A percentile compares a stretch with the other conserved stretches of the same genome.
These are phyloP conservation scores for Eutypella sp. DNA, from an alignment of 2,329 filamentous ascomycete species.

Conservation along the genomic window DNA sequence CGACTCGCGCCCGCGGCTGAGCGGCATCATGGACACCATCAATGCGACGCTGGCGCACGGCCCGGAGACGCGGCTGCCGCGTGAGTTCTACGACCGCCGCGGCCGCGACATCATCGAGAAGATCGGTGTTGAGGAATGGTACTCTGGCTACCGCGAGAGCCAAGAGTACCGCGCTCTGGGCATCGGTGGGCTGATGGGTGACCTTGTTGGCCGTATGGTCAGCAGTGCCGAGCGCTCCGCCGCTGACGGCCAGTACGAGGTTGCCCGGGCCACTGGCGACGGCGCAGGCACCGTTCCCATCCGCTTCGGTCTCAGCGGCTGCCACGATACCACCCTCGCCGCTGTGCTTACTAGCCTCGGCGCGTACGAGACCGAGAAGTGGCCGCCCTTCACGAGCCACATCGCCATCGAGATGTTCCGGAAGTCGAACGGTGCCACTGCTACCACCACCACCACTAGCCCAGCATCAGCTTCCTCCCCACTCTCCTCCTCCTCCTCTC, in stretches of 20 bases:
- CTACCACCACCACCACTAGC: slow-evolving; percentile 3
- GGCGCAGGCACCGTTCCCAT: slow-evolving; percentile 41
- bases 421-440: slow-evolving; percentile 30
- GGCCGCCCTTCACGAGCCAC: slow-evolving; percentile 93
- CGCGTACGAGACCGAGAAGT: slow-evolving; percentile 65
- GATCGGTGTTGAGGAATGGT: slow-evolving; percentile 91
- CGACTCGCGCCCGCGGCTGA: slow-evolving; percentile 76
- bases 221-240: slow-evolving; percentile 55
- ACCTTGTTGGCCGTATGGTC: slow-evolving; percentile 74
- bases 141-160: slow-evolving; percentile 76
- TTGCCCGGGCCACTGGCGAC: slow-evolving; percentile 23
- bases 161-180: slow-evolving; percentile 84
- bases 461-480: slow-evolving; percentile 7
- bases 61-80: slow-evolving; percentile 69
- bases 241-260: slow-evolving; percentile 48
- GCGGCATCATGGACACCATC: slow-evolving; percentile 89
- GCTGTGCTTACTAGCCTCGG: slow-evolving; percentile 73
- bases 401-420: slow-evolving; percentile 88
- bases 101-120: slow-evolving; percentile 64
- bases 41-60: slow-evolving; percentile 87
- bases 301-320: slow-evolving; percentile 76
- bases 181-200: slow-evolving; percentile 79
- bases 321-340: slow-evolving; percentile 90
- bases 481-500: too few species aligned
- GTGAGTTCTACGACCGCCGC: slow-evolving; percentile 80